These are phyloP conservation scores for Bimuria novae-zelandiae DNA, from an alignment of 2,329 filamentous ascomycete species.

Conservation along the genomic window DNA sequence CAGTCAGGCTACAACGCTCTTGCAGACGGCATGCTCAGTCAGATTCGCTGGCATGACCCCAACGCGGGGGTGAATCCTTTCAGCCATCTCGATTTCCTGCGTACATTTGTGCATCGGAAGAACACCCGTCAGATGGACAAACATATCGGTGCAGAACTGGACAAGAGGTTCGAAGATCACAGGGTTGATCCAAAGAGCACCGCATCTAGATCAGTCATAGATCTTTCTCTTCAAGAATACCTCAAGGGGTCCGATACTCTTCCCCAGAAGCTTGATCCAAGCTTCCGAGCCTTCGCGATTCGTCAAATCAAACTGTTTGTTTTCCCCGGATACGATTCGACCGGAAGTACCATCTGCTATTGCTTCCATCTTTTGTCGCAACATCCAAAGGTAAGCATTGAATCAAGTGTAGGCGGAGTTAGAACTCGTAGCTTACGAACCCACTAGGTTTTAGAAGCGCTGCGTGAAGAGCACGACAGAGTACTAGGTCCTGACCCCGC, in stretches of 20 bases:
- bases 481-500: constrained; percentile 23
- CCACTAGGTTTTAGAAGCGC: too few relatives aligned
- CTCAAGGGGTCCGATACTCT: constrained; percentile 4
- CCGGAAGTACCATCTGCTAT: constrained; percentile 32
- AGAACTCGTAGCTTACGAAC: too few relatives aligned
- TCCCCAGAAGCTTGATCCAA: constrained; percentile 17
- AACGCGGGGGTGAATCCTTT: background rate
- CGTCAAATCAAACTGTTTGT: constrained; percentile 25
- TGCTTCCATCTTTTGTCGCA: constrained; percentile 23
- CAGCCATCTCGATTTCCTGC: background rate
- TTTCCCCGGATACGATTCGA: constrained; percentile 39
- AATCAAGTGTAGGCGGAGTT: too few relatives aligned
- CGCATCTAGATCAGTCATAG: constrained; percentile 35
- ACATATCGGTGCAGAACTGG: constrained; percentile 13
- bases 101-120: background rate
- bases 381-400: constrained; percentile 24
- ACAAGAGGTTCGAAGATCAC: background rate
- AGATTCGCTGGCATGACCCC: background rate
- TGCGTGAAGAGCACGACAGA: constrained; percentile 32
- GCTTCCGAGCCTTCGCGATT: constrained; percentile 21
- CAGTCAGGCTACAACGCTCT: background rate
- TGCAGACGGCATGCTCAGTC: background rate
- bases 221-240: constrained; percentile 16
- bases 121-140: background rate
- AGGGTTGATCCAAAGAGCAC: constrained; percentile 8